phyloP scores from a whole-genome alignment of 1,284 basidiomycete genomes.

The Sporisorium exsertum region DNA sequence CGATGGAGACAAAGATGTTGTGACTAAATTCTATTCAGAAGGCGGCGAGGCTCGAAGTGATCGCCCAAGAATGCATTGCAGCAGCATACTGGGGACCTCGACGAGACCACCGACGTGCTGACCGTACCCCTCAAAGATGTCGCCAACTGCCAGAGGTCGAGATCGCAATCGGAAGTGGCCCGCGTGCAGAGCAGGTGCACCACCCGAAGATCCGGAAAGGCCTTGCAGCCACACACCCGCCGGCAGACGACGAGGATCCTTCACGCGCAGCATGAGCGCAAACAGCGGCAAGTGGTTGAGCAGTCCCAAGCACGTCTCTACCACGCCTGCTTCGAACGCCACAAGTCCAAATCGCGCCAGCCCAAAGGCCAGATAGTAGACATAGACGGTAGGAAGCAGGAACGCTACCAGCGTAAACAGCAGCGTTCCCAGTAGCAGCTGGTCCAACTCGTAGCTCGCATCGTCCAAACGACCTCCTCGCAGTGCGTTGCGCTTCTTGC shows the following conservation, averaged over 20 bases:
- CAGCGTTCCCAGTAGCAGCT: constrained; percentile 91
- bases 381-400: constrained; percentile 87
- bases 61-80: constrained; percentile 36
- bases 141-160: constrained; percentile 25
- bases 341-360: constrained; percentile 72
- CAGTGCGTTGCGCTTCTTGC: constrained; percentile 73
- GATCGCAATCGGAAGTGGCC: constrained; percentile 30
- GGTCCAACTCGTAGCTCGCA: constrained; percentile 91
- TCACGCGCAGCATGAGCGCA: constrained; percentile 83
- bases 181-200: constrained; percentile 6
- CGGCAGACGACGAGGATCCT: constrained; percentile 85
- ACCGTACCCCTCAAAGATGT: constrained; percentile 54
- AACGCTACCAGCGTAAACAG: constrained; percentile 92
- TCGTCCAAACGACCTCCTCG: constrained; percentile 84
- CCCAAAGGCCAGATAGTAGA: constrained; percentile 86
- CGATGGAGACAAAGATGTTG: neutral
- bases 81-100: constrained; percentile 38
- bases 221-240: constrained; percentile 35
- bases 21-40: neutral
- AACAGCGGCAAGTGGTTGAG: constrained; percentile 94
- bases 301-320: constrained; percentile 71
- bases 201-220: neutral
- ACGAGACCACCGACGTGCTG: constrained; percentile 42
- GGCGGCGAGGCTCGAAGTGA: constrained; percentile 15
- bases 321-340: constrained; percentile 25